These are phyloP conservation scores for Bipolaris sorokiniana DNA, from an alignment of 2,329 filamentous ascomycete species.

Conservation along the genomic window DNA sequence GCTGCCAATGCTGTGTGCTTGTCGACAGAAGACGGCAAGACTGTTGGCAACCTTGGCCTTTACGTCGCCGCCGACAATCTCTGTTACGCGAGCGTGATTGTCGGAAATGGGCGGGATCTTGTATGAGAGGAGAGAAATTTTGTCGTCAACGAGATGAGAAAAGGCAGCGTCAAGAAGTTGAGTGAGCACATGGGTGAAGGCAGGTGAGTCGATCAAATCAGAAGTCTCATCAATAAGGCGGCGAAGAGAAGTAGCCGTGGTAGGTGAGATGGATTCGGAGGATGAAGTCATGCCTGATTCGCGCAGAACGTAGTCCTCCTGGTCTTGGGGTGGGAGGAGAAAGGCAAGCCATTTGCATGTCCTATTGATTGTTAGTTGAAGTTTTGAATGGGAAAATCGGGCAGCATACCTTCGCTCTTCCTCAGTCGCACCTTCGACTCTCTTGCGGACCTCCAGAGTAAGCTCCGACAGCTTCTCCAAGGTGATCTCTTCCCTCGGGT, in stretches of 20 bases:
- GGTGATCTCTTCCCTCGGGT: conserved; percentile 85
- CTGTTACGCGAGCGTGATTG: conserved; percentile 54
- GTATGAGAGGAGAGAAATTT: conserved; percentile 80
- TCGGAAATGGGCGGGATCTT: conserved; percentile 62
- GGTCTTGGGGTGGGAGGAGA: conserved; percentile 77
- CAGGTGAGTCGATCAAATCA: conserved; percentile 91
- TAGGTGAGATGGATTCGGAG: conserved; percentile 46
- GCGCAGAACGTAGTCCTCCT: conserved; percentile 82
- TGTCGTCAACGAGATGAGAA: conserved; percentile 79
- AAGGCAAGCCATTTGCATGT: conserved; percentile 78
- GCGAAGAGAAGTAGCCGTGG: conserved; percentile 66
- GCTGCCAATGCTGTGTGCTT: conserved; percentile 88
- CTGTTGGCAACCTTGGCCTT: conserved; percentile 84
- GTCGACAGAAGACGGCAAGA: conserved; percentile 85
- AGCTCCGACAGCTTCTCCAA: conserved; percentile 80
- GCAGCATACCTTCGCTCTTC: conserved; percentile 62
- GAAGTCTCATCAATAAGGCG: conserved; percentile 93
- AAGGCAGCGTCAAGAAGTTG: conserved; percentile 88
- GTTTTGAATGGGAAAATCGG: neutral
- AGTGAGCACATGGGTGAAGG: conserved; percentile 85
- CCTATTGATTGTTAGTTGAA: conserved; percentile 40
- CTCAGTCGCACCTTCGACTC: conserved; percentile 77
- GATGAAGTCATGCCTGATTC: conserved; percentile 76
- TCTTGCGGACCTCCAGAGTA: conserved; percentile 80
- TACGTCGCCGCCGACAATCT: conserved; percentile 58